phyloP scores from a whole-genome alignment of 2,329 filamentous ascomycete species.

The Epichloe elymi region DNA sequence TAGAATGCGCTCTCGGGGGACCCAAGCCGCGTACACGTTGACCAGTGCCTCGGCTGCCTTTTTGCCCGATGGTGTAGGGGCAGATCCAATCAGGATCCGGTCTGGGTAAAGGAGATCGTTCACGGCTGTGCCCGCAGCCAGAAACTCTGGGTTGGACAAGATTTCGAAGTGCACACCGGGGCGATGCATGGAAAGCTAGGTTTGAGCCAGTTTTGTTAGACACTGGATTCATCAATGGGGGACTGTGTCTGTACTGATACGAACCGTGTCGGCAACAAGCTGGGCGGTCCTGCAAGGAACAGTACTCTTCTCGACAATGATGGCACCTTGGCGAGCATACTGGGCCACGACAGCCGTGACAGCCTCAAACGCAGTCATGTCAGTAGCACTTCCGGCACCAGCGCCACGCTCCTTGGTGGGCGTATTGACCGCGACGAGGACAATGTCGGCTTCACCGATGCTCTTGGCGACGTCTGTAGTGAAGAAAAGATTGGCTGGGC shows the following conservation, averaged over 20 bases:
- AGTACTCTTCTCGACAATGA: slow-evolving; percentile 73
- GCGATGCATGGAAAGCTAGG: slow-evolving; percentile 41
- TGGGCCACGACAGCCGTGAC: slow-evolving; percentile 55
- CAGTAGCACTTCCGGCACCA: slow-evolving; percentile 58
- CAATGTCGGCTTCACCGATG: slow-evolving; percentile 56
- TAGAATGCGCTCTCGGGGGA: slow-evolving; percentile 54
- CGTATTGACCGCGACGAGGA: slow-evolving; percentile 68
- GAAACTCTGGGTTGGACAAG: slow-evolving; percentile 70
- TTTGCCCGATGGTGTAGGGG: slow-evolving; percentile 44
- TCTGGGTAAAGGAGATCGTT: slow-evolving; percentile 57
- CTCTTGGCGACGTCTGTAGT: slow-evolving; percentile 49
- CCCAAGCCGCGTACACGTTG: slow-evolving; percentile 58
- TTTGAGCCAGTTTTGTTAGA: background rate
- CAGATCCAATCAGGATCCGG: slow-evolving; percentile 62
- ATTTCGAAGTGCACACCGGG: slow-evolving; percentile 59
- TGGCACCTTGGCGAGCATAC: slow-evolving; percentile 51
- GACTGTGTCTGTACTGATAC: slow-evolving; percentile 9
- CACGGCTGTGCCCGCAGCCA: slow-evolving; percentile 66
- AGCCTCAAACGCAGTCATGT: slow-evolving; percentile 59
- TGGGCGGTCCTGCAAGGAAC: slow-evolving; percentile 65
- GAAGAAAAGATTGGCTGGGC: slow-evolving; percentile 58
- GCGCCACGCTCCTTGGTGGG: slow-evolving; percentile 60
- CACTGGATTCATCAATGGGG: background rate
- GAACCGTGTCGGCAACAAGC: slow-evolving; percentile 53
- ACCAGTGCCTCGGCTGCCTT: slow-evolving; percentile 51